A percentile compares a stretch with the other conserved stretches of the same genome.
Evolutionary conservation across 2,329 filamentous ascomycete genomes (phyloP).

Genomic region (Pezicula carpinea): DNA sequence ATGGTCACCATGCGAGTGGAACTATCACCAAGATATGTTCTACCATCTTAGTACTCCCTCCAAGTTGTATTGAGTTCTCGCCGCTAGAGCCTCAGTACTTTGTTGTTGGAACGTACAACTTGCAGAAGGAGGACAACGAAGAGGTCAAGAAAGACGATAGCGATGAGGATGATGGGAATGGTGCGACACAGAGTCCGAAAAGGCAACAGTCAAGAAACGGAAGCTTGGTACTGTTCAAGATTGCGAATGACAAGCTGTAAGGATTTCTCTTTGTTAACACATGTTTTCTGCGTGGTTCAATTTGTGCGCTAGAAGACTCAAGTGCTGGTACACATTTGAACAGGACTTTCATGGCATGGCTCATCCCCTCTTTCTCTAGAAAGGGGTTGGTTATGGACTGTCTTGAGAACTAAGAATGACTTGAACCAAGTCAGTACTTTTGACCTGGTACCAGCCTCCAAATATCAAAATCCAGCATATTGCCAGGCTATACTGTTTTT

Average conservation of each 20-base stretch:
- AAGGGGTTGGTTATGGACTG: too few species aligned
- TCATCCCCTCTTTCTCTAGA: too few species aligned
- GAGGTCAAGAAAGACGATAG: slow-evolving; percentile 15
- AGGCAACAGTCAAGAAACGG: slow-evolving; percentile 64
- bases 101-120: slow-evolving; percentile 79
- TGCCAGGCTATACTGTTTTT: background rate
- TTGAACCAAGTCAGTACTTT: too few species aligned
- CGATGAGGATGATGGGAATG: slow-evolving; percentile 4
- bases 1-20: slow-evolving; percentile 11
- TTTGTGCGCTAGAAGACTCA: too few species aligned
- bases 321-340: too few species aligned
- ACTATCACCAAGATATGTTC: slow-evolving; percentile 34
- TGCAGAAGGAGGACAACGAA: slow-evolving; percentile 45
- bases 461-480: too few species aligned
- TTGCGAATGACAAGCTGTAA: slow-evolving; percentile 53
- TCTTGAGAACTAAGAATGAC: too few species aligned
- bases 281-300: slow-evolving; percentile 9
- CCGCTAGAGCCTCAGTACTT: slow-evolving; percentile 59
- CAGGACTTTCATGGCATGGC: too few species aligned
- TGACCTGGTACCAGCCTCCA: too few species aligned
- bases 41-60: slow-evolving; percentile 59
- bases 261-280: slow-evolving; percentile 24
- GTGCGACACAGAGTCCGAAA: slow-evolving; percentile 11
- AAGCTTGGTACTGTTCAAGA: slow-evolving; percentile 62
- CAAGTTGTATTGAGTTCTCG: slow-evolving; percentile 75